These are phyloP conservation scores for Allomyces javanicus DNA, from an alignment of 192 early-diverging fungal genomes.

Conservation along the genomic window DNA sequence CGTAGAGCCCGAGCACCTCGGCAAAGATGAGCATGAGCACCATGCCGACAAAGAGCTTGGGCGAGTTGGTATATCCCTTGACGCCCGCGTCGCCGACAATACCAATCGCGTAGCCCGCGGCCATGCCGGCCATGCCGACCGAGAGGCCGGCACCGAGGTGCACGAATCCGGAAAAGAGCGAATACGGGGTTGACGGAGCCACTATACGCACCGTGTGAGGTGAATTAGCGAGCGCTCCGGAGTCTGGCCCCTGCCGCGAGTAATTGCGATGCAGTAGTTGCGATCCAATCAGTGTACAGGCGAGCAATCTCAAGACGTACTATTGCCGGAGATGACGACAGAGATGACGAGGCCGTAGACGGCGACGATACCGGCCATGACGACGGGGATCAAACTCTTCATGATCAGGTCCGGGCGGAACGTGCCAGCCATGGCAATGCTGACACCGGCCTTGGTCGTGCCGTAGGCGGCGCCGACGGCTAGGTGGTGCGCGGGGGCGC, in stretches of 20 bases:
- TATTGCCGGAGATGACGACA: slow-evolving; percentile 65
- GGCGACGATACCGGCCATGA: slow-evolving; percentile 98
- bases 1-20: slow-evolving; percentile 94
- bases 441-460: slow-evolving; percentile 90
- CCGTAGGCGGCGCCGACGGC: slow-evolving; percentile 94
- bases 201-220: background rate
- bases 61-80: slow-evolving; percentile 73
- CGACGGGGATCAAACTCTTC: slow-evolving; percentile 82
- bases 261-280: background rate
- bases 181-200: slow-evolving; percentile 6
- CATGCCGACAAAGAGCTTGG: slow-evolving; percentile 76
- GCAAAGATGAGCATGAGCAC: slow-evolving; percentile 98
- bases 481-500: slow-evolving; percentile 4
- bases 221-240: too few relatives aligned
- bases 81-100: slow-evolving; percentile 93
- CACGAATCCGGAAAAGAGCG: slow-evolving; percentile 57
- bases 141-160: slow-evolving; percentile 82
- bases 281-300: slow-evolving; percentile 6
- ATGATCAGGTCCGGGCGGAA: slow-evolving; percentile 81
- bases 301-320: slow-evolving; percentile 26
- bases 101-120: slow-evolving; percentile 92
- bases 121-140: slow-evolving; percentile 78
- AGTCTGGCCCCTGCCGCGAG: too few relatives aligned
- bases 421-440: slow-evolving; percentile 84
- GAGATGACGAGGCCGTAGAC: slow-evolving; percentile 95